These are phyloP conservation scores for Aspergillus bombycis DNA, from an alignment of 2,329 filamentous ascomycete genomes.

Conservation along the genomic window DNA sequence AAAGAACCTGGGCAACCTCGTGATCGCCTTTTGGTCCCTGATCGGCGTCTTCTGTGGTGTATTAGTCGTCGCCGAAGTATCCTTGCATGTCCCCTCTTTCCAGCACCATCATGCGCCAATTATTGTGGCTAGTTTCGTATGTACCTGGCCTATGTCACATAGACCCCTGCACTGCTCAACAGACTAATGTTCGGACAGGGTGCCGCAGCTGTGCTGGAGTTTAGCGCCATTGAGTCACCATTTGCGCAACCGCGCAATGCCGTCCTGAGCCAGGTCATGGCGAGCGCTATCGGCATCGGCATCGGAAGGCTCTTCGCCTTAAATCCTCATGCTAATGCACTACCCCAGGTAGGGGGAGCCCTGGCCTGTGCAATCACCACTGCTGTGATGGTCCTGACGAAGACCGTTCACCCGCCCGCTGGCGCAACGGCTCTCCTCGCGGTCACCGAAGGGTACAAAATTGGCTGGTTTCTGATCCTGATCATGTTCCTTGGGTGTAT, in stretches of 20 bases:
- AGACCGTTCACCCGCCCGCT: constrained; percentile 73
- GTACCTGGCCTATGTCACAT: constrained; percentile 33
- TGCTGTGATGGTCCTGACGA: constrained; percentile 68
- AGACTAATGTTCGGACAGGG: constrained; percentile 53
- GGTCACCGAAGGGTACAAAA: constrained; percentile 54
- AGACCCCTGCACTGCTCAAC: neutral
- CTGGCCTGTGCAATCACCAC: constrained; percentile 67
- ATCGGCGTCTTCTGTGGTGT: constrained; percentile 67
- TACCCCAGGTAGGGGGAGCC: constrained; percentile 68
- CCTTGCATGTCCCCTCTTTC: constrained; percentile 59
- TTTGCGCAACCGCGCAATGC: constrained; percentile 74
- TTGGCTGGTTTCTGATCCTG: constrained; percentile 72
- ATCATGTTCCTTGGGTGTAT: constrained; percentile 63
- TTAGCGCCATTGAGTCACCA: constrained; percentile 71
- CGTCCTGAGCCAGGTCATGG: constrained; percentile 67
- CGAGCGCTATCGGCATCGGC: constrained; percentile 62
- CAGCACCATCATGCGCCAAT: constrained; percentile 57
- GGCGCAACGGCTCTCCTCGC: constrained; percentile 74
- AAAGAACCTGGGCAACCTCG: constrained; percentile 58
- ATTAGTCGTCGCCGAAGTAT: constrained; percentile 61
- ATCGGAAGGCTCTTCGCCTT: constrained; percentile 68
- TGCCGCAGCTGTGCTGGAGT: constrained; percentile 75
- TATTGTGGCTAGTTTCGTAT: constrained; percentile 72
- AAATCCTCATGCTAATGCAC: constrained; percentile 48
- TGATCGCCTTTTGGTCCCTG: constrained; percentile 65